A percentile compares a stretch with the other conserved stretches of the same genome.
phyloP scores from a whole-genome alignment of 495 filamentous ascomycete genomes.

The Podospora fimiseda region DNA sequence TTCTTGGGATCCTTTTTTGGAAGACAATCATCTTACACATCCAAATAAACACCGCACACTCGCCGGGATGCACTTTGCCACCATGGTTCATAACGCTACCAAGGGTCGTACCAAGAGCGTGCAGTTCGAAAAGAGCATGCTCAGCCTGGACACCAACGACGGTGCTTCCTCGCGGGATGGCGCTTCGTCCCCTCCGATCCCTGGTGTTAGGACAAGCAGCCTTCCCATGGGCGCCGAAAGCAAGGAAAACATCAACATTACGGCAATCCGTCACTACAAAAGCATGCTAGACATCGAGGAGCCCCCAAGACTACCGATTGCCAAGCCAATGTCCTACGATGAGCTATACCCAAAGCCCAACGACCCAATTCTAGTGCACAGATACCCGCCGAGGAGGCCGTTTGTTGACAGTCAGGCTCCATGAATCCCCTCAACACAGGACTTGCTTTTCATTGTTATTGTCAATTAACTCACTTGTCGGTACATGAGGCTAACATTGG shows the following conservation, averaged over 20 bases:
- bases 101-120: conserved; percentile 40
- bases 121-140: conserved; percentile 36
- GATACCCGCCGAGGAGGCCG: conserved; percentile 3
- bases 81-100: conserved; percentile 37
- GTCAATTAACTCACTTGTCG: background rate
- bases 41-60: conserved; percentile 29
- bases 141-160: conserved; percentile 21
- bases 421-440: conserved; percentile 19
- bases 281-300: conserved; percentile 47
- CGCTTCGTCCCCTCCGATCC: conserved; percentile 18
- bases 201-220: conserved; percentile 31
- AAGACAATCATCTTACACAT: conserved; percentile 26
- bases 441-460: conserved; percentile 12
- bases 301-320: conserved; percentile 38
- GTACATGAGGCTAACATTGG: conserved; percentile 17
- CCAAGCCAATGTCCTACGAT: conserved; percentile 40
- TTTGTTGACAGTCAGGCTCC: conserved; percentile 31
- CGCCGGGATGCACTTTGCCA: conserved; percentile 34
- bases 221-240: conserved; percentile 15
- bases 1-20: conserved; percentile 32
- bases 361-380: conserved; percentile 14
- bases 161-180: conserved; percentile 15
- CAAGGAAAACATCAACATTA: conserved; percentile 27
- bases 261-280: conserved; percentile 33
- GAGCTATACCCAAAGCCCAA: conserved; percentile 35